A percentile compares a stretch with the other conserved stretches of the same genome.
Evolutionary conservation across 352 stramenopile genomes (phyloP).

Genomic region (Phytophthora vignae): DNA sequence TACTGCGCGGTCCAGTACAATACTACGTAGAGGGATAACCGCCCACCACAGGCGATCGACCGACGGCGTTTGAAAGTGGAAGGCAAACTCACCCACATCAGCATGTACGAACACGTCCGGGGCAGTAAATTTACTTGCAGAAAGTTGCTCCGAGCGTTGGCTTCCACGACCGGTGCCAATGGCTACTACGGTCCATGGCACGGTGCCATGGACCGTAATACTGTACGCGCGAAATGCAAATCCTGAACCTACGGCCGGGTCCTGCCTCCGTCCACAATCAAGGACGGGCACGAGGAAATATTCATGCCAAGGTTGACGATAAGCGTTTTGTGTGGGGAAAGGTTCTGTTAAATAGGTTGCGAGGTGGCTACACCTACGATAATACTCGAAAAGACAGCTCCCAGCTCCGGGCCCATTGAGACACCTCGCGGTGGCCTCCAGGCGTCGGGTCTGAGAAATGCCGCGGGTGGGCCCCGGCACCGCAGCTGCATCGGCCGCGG

Average conservation of each 20-base stretch:
- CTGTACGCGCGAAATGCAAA: neutral
- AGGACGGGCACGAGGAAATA: neutral
- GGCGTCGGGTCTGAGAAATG: neutral
- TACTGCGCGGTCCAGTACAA: neutral
- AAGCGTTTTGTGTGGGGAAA: neutral
- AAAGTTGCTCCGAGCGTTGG: neutral
- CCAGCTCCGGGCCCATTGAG: neutral
- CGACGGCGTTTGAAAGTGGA: neutral
- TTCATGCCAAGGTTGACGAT: neutral
- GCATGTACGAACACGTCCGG: neutral
- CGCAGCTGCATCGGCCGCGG: neutral
- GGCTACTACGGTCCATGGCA: too few species aligned
- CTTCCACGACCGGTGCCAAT: too few species aligned
- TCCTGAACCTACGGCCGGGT: neutral
- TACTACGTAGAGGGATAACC: too few species aligned
- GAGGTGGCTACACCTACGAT: neutral
- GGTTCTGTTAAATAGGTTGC: conserved; percentile 1
- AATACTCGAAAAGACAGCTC: neutral
- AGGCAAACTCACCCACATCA: neutral
- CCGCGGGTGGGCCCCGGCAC: neutral
- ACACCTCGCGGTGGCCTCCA: neutral
- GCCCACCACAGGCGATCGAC: too few species aligned
- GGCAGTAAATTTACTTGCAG: neutral
- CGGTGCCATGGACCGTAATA: neutral
- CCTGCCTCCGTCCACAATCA: neutral